These are phyloP conservation scores for Geotrichum fermentans DNA, from an alignment of 1,139 yeast species.

Conservation along the genomic window DNA sequence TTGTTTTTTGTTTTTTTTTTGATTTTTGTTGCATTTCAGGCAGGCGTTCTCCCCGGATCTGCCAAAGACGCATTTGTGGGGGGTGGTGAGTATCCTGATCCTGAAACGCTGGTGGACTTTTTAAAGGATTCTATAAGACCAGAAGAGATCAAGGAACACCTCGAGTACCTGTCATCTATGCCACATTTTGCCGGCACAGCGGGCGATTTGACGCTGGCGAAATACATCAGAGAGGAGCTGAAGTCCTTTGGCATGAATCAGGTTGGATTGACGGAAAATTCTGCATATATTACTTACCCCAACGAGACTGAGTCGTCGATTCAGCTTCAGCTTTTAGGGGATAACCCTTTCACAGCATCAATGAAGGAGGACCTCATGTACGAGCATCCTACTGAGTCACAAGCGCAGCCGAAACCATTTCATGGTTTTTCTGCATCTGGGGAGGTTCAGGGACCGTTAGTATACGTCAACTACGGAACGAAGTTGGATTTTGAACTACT, in stretches of 20 bases:
- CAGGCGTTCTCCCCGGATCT: conserved; percentile 44
- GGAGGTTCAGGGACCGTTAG: conserved; percentile 48
- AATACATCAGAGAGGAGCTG: conserved; percentile 58
- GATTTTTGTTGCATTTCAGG: conserved; percentile 53
- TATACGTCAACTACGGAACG: conserved; percentile 65
- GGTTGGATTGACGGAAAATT: conserved; percentile 48
- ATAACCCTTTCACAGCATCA: conserved; percentile 25
- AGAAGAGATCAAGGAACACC: conserved; percentile 58
- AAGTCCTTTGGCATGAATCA: conserved; percentile 50
- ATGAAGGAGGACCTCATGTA: conserved; percentile 27
- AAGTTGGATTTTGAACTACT: conserved; percentile 52
- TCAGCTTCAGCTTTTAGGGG: conserved; percentile 26
- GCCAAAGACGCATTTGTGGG: conserved; percentile 40
- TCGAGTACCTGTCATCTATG: conserved; percentile 74
- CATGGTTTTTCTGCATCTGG: conserved; percentile 67
- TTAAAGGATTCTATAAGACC: conserved; percentile 51
- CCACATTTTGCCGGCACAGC: conserved; percentile 85
- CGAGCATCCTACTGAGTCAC: conserved; percentile 21
- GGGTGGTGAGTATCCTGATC: conserved; percentile 55
- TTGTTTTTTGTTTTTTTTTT: conserved; percentile 57
- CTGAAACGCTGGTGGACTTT: conserved; percentile 46
- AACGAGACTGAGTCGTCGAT: conserved; percentile 31
- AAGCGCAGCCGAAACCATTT: conserved; percentile 43
- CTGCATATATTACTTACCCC: conserved; percentile 59
- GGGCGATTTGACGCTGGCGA: conserved; percentile 70